phyloP scores from a whole-genome alignment of 805 yeast genomes.

The Trichomonascus vanleenenianus region DNA sequence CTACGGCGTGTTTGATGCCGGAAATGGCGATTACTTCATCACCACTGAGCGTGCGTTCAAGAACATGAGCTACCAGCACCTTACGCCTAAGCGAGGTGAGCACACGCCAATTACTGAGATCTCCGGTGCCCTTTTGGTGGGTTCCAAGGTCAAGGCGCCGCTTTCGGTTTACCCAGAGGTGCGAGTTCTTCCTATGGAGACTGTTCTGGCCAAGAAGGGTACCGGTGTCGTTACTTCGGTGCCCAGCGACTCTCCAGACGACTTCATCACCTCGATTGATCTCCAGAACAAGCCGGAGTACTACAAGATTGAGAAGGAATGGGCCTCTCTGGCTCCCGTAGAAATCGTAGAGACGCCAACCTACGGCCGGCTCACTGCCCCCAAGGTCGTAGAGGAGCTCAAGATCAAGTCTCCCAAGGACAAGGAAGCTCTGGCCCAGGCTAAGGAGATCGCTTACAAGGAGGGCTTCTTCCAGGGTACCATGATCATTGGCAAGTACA shows the following conservation, averaged over 20 bases:
- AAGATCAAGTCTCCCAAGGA: slow-evolving; percentile 96
- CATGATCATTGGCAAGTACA: slow-evolving; percentile 71
- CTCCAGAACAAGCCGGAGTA: slow-evolving; percentile 84
- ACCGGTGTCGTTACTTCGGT: slow-evolving; percentile 99
- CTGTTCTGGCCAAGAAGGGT: slow-evolving; percentile 90
- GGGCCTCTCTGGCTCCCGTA: slow-evolving; percentile 71
- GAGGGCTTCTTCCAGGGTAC: slow-evolving; percentile 93
- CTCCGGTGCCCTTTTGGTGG: slow-evolving; percentile 69
- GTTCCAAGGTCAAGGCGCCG: slow-evolving; percentile 84
- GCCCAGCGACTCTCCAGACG: slow-evolving; percentile 99
- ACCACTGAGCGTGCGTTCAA: slow-evolving; percentile 94
- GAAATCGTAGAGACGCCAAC: slow-evolving; percentile 73
- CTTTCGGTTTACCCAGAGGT: slow-evolving; percentile 60
- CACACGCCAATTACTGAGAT: slow-evolving; percentile 53
- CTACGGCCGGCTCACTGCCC: slow-evolving; percentile 86
- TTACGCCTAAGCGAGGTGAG: slow-evolving; percentile 83
- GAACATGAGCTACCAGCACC: slow-evolving; percentile 92
- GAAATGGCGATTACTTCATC: slow-evolving; percentile 62
- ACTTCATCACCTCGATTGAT: slow-evolving; percentile 78
- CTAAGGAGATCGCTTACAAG: slow-evolving; percentile 91
- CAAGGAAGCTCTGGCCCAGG: slow-evolving; percentile 73
- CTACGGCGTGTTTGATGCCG: slow-evolving; percentile 87
- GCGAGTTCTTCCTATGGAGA: slow-evolving; percentile 94
- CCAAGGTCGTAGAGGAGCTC: slow-evolving; percentile 69
- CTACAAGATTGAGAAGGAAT: slow-evolving; percentile 73